Conservation (phyloP, 164 flowering plant genomes). For the Cinnamomum chago region DNA sequence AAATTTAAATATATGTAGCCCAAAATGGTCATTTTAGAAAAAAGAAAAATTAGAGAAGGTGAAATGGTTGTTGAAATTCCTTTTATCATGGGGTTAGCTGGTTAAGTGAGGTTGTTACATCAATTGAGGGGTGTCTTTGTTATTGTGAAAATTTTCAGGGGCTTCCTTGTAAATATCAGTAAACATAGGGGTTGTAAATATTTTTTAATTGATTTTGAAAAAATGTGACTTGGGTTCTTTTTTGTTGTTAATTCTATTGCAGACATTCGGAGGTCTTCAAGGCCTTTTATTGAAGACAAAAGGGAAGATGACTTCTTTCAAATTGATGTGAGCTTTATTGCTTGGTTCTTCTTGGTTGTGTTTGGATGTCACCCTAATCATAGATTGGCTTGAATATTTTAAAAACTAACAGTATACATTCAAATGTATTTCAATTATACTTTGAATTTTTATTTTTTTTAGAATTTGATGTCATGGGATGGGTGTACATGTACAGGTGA, state of each 20-base stretch:
- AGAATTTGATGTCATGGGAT: neutral
- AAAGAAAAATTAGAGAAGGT: too few species aligned
- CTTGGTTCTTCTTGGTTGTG: neutral
- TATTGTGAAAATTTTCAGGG: too few species aligned
- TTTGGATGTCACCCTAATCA: neutral
- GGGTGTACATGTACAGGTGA: conserved; percentile 38
- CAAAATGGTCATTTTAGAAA: too few species aligned
- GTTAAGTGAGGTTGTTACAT: too few species aligned
- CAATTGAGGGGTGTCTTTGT: too few species aligned
- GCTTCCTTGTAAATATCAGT: too few species aligned
- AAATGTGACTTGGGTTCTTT: too few species aligned
- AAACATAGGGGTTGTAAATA: too few species aligned
- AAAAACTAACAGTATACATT: neutral
- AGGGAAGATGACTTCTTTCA: conserved; percentile 78
- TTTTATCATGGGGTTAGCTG: too few species aligned
- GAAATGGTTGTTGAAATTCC: too few species aligned
- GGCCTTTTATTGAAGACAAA: conserved; percentile 75
- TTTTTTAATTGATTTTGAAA: too few species aligned
- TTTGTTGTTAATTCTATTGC: conserved; percentile 17
- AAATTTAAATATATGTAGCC: too few species aligned
- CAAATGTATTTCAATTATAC: neutral
- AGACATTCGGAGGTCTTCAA: conserved; percentile 76
- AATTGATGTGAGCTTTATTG: conserved; percentile 62
- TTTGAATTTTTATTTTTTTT: neutral
- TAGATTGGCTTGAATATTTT: neutral